These are phyloP conservation scores for Cryphonectria japonica DNA, from an alignment of 2,329 filamentous ascomycete genomes.

Conservation along the genomic window DNA sequence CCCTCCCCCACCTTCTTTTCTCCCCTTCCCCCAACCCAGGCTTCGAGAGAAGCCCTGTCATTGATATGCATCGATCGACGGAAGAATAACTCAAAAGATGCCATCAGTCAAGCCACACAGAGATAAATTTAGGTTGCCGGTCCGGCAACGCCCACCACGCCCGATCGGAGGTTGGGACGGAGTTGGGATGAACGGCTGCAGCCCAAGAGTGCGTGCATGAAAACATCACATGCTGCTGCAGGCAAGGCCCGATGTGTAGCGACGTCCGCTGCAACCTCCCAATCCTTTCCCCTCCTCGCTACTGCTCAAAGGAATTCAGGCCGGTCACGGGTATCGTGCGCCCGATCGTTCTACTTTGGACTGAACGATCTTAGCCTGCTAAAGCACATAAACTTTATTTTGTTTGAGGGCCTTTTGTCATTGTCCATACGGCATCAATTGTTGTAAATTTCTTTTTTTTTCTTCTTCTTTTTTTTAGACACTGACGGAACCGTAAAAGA, in stretches of 20 bases:
- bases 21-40: background rate
- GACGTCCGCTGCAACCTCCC: background rate
- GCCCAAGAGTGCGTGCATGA: background rate
- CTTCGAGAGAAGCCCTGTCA: background rate
- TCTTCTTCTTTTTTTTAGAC: no score
- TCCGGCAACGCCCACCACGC: background rate
- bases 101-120: background rate
- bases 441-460: background rate
- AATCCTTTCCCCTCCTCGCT: background rate
- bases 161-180: background rate
- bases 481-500: background rate
- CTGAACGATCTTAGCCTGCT: no score
- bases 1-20: background rate
- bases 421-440: background rate
- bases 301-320: no score
- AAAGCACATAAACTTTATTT: background rate
- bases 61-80: background rate
- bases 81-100: background rate
- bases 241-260: background rate
- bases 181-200: conserved; percentile 4
- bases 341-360: no score
- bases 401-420: background rate
- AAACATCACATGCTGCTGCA: background rate
- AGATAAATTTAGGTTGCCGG: background rate
- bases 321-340: background rate